Evolutionary conservation across 78 protist species (phyloP), one percentile per base, ranked within the genome.

Genomic region (Dictyostelium discoideum): DNA sequence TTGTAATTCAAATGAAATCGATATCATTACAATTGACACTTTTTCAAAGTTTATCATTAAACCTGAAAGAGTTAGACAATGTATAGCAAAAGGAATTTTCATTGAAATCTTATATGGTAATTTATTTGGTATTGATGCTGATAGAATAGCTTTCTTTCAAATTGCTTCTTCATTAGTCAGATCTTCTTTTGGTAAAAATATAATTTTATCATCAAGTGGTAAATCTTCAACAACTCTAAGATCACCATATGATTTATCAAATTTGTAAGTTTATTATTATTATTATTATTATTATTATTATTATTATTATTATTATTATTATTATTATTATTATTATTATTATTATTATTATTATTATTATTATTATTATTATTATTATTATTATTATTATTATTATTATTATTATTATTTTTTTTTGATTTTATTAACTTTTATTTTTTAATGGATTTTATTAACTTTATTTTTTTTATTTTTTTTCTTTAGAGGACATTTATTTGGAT

Each of bases 221-320:
- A 72, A 40, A 20, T 10, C 44, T 5, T n/a, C 83, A 26, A 90
- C 24, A 20, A 20, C 22, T 50, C 24, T 63, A 1, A 40, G 95
- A 82, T 65, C 82, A 14, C 95, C 95, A 16, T 90, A 90, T 72
- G 95, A 90, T 46, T 39, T 90, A 11, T 80, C 84, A 44, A 90
- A 90, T 63, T 26, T 87, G 77, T 79, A 79, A 6, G 60, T 79
- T 44, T 39, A 14, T 39, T 39, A 7, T 32, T n/a, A 9, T 10
- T 3, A 39, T 16, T 79, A 46, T 37, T 63, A 63, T 37, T 29
- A 20, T 9, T 67, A n/a, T 14, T 65, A 22, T 5, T 24, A n/a
- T 3, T 67, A n/a, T 20, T 67, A 67, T 8, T 5, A 32, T 24
- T 1, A 73, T 14, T 26, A 32, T 32, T 32, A 32, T 32, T 32